phyloP scores from a whole-genome alignment of 1,139 yeast genomes.

The Debaryomycetaceae sp. region DNA sequence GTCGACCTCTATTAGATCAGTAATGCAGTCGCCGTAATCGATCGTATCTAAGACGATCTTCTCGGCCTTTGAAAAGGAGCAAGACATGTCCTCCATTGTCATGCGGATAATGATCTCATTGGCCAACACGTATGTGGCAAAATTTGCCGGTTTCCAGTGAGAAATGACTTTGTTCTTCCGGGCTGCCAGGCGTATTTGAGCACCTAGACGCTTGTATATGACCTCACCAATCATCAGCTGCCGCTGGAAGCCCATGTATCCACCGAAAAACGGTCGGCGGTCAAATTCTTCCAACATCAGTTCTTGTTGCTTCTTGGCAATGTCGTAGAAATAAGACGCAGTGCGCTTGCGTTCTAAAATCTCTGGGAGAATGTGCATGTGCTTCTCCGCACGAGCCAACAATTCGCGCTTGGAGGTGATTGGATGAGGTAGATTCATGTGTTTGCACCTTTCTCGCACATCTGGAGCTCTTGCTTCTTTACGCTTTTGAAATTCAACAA shows the following conservation, averaged over 20 bases:
- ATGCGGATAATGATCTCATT: constrained; percentile 49
- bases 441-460: constrained; percentile 12
- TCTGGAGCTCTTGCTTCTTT: constrained; percentile 8
- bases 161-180: constrained; percentile 31
- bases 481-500: constrained; percentile 7
- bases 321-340: constrained; percentile 36
- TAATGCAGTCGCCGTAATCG: constrained; percentile 45
- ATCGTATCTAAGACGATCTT: constrained; percentile 33
- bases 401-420: constrained; percentile 15
- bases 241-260: constrained; percentile 50
- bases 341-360: constrained; percentile 31
- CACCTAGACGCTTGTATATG: constrained; percentile 18
- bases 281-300: constrained; percentile 38
- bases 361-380: constrained; percentile 23
- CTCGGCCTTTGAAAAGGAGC: constrained; percentile 32
- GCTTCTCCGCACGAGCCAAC: constrained; percentile 14
- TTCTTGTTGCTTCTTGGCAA: constrained; percentile 36
- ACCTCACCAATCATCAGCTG: constrained; percentile 39
- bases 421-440: constrained; percentile 15
- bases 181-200: constrained; percentile 15
- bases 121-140: constrained; percentile 48
- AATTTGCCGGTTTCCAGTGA: constrained; percentile 53
- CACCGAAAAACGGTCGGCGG: constrained; percentile 41
- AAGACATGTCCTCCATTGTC: constrained; percentile 35
- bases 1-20: constrained; percentile 25